phyloP scores from a whole-genome alignment of 495 filamentous ascomycete species.

The Tirmania nivea region DNA sequence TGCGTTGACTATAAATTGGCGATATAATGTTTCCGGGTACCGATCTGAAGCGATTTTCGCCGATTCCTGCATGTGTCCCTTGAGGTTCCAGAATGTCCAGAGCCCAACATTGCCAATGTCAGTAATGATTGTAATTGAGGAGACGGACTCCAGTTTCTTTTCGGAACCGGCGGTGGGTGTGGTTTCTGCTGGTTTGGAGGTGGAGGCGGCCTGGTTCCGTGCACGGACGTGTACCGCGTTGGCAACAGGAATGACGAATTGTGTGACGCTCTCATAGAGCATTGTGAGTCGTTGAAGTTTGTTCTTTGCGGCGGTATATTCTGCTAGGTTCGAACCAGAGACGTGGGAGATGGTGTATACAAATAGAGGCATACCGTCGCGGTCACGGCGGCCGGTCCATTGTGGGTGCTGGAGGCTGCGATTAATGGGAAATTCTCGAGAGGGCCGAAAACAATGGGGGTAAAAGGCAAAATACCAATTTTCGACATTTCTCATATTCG shows the following conservation, averaged over 20 bases:
- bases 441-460: background rate
- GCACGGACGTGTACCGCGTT: constrained; percentile 45
- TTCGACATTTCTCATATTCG: constrained; percentile 55
- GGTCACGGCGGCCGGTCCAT: constrained; percentile 76
- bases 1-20: constrained; percentile 77
- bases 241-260: constrained; percentile 67
- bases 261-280: constrained; percentile 72
- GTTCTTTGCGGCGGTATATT: constrained; percentile 31
- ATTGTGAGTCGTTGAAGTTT: constrained; percentile 65
- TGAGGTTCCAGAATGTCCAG: constrained; percentile 85
- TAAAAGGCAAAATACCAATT: constrained; percentile 35
- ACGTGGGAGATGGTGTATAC: constrained; percentile 69
- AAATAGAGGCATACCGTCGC: constrained; percentile 72
- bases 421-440: background rate
- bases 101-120: constrained; percentile 65
- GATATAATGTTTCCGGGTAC: constrained; percentile 76
- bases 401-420: constrained; percentile 49
- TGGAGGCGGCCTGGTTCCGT: constrained; percentile 27
- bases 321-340: constrained; percentile 30
- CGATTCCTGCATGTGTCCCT: constrained; percentile 77
- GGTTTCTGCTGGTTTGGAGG: background rate
- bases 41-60: constrained; percentile 69
- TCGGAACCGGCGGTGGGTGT: background rate
- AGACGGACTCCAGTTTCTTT: constrained; percentile 38
- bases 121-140: constrained; percentile 74